These are phyloP conservation scores for Pichia manshurica DNA, from an alignment of 805 yeast genomes.

Conservation along the genomic window DNA sequence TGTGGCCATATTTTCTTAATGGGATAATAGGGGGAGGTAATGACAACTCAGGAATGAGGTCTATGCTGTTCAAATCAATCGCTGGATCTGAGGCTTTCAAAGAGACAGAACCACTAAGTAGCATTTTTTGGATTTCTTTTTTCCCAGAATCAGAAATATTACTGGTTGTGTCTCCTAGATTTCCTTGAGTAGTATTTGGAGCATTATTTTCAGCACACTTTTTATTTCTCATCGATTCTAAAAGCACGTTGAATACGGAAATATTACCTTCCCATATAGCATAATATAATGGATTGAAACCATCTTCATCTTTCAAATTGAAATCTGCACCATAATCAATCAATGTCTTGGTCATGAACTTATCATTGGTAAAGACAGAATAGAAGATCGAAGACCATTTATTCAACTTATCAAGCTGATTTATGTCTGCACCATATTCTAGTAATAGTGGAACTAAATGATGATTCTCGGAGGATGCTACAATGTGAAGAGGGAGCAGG, in stretches of 20 bases:
- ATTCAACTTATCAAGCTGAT: conserved; percentile 76
- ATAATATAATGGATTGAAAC: conserved; percentile 74
- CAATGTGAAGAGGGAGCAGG: conserved; percentile 78
- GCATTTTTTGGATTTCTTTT: neutral
- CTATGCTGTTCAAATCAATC: conserved; percentile 38
- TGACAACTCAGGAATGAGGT: conserved; percentile 81
- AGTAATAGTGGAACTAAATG: conserved; percentile 63
- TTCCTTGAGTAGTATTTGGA: neutral
- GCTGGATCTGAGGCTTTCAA: conserved; percentile 9
- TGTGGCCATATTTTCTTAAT: conserved; percentile 89
- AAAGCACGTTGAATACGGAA: conserved; percentile 65
- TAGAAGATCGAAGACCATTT: conserved; percentile 94
- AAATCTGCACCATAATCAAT: conserved; percentile 70
- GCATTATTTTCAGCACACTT: neutral
- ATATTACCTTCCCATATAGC: conserved; percentile 95
- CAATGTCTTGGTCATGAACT: conserved; percentile 60
- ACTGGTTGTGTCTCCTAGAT: neutral
- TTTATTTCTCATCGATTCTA: conserved; percentile 27
- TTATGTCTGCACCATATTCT: conserved; percentile 68
- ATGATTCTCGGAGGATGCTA: conserved; percentile 76
- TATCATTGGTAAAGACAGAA: conserved; percentile 81
- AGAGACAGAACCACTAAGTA: conserved; percentile 4
- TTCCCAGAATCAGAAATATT: neutral
- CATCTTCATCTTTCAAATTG: conserved; percentile 67
- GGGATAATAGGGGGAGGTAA: conserved; percentile 97